Conservation (phyloP, 2,329 filamentous ascomycete species). For the Sporothrix pallida region DNA sequence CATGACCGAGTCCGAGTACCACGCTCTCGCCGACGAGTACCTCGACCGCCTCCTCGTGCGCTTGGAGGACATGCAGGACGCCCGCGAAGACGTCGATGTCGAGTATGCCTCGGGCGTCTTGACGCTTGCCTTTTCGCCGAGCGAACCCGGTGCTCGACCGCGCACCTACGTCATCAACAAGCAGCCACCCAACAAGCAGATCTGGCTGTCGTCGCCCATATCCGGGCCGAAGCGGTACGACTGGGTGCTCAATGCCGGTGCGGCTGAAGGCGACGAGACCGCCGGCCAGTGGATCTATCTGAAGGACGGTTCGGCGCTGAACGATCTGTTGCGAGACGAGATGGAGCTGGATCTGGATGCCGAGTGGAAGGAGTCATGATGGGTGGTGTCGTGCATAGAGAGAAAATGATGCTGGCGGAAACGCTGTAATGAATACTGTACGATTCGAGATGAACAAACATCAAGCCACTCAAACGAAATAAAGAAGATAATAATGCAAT, state of each 20-base stretch:
- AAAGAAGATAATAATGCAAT: too few species aligned
- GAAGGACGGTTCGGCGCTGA: conserved; percentile 78
- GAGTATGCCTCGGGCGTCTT: conserved; percentile 67
- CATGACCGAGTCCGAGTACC: conserved; percentile 73
- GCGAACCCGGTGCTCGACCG: conserved; percentile 52
- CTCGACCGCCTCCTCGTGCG: conserved; percentile 62
- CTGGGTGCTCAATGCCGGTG: conserved; percentile 66
- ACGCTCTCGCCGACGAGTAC: conserved; percentile 77
- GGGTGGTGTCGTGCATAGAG: conserved; percentile 29
- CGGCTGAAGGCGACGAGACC: conserved; percentile 60
- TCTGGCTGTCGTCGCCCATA: conserved; percentile 92
- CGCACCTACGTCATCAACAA: conserved; percentile 97
- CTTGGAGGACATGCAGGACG: conserved; percentile 78
- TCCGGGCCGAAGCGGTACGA: conserved; percentile 95
- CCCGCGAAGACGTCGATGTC: conserved; percentile 77
- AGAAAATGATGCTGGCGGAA: not conserved
- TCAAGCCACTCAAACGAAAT: not conserved
- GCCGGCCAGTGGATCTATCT: conserved; percentile 85
- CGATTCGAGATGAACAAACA: conserved; percentile 19
- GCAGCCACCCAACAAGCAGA: conserved; percentile 95
- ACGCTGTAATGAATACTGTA: conserved; percentile 11
- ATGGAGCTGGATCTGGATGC: conserved; percentile 66
- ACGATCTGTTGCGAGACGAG: conserved; percentile 75
- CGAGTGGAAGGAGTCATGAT: conserved; percentile 12
- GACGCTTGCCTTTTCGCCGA: conserved; percentile 32